Conservation (phyloP, 208 protist species). For the Leishmania amazonensis region DNA sequence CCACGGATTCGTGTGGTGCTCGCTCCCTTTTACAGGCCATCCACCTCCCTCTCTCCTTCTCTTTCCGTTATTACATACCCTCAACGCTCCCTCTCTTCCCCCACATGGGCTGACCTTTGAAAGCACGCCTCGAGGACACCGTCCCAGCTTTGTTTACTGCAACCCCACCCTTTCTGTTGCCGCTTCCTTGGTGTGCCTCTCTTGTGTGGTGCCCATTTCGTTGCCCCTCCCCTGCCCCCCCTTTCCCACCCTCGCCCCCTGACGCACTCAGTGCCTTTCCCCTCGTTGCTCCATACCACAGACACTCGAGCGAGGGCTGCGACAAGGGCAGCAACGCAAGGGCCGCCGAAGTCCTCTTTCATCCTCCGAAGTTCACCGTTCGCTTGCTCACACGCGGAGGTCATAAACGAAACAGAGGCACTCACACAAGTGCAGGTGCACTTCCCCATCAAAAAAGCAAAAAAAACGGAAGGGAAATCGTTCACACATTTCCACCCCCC, state of each 20-base stretch:
- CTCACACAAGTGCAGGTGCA: neutral
- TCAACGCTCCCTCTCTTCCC: neutral
- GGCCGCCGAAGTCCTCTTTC: neutral
- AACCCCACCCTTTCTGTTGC: too few species aligned
- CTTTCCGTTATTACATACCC: neutral
- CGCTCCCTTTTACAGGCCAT: neutral
- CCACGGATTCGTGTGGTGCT: neutral
- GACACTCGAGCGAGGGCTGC: neutral
- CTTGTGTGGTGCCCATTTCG: neutral
- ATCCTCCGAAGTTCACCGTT: neutral
- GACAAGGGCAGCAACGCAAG: neutral
- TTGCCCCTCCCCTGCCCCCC: neutral
- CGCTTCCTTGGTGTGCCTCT: neutral
- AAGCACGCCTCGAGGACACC: neutral
- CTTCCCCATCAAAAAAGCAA: neutral
- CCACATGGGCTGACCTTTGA: neutral
- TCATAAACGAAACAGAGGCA: neutral
- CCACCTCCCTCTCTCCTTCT: neutral
- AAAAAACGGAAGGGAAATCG: neutral
- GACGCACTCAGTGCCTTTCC: neutral
- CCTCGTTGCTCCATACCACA: neutral
- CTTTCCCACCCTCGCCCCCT: neutral
- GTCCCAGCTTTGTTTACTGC: too few species aligned
- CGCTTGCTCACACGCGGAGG: neutral
- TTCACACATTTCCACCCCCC: neutral